Base-by-base conservation (phyloP, 164 flowering plant genomes). In the Magnolia kwangsiensis region DNA sequence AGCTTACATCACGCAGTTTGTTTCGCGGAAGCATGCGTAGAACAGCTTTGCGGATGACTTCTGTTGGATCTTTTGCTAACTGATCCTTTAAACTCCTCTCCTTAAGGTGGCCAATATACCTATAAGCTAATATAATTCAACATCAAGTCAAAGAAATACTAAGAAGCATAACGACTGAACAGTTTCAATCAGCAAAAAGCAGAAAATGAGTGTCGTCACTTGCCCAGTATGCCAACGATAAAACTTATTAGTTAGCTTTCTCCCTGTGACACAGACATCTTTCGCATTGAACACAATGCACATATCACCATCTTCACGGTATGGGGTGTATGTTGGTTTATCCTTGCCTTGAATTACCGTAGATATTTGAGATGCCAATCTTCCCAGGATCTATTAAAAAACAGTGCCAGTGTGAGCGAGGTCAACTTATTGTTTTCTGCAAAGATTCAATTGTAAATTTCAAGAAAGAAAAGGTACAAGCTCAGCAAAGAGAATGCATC, bases 181-280 rank as follows among this genome's bases (percentile, higher is more conserved):
- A 18, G 20, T 76, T 45, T 51, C 20, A 1, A 66, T 11, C 13
- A 24, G 61, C 58, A 71, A 58, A 31, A 71, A 71, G 50, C 50
- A 75, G 45, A 75, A 65, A 1, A 9, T 59, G 18, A 23, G 65
- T 58, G 19, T 18, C n/a, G 23, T 20, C 71, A 88, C 92, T 92
- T 88, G 78, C 98, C 98, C 98, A 11, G 98, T 95, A 82, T 95
- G 98, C 98, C 97, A 93, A 21, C 78, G 79, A 65, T 91, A 95
- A 55, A 88, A 63, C 80, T 92, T 95, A 77, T 93, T 86, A 8
- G 93, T 93, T 74, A 95, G 87, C 76, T 95, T 95, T 76, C 92
- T 88, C 72, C 98, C 97, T 0, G 98, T 90, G 37, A 93, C 97
- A 79, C 87, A 79, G 11, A 95, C 67, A 78, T 95, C 97, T 83